Conservation (phyloP, 2,329 filamentous ascomycete species). For the Teratosphaeria destructans region DNA sequence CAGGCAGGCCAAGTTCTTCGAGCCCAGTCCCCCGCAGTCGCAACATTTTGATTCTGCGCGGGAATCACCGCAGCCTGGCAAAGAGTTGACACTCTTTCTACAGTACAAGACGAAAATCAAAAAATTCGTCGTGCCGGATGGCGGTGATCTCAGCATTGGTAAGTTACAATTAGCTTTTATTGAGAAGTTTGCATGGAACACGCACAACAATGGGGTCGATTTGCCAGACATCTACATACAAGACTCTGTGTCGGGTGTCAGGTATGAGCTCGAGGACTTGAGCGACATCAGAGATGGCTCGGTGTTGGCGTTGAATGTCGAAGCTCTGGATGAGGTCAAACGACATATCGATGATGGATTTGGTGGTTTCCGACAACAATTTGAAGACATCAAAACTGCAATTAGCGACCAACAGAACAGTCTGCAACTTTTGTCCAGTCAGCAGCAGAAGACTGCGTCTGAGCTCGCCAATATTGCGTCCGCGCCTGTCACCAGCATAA, state of each 20-base stretch:
- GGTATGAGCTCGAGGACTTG: conserved; percentile 90
- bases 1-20: conserved; percentile 5
- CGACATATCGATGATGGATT: conserved; percentile 90
- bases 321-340: conserved; percentile 91
- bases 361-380: conserved; percentile 63
- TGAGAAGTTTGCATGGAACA: conserved; percentile 98
- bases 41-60: conserved; percentile 34
- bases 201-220: conserved; percentile 83
- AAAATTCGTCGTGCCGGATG: conserved; percentile 82
- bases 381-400: conserved; percentile 77
- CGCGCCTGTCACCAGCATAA: conserved; percentile 29
- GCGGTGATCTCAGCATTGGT: conserved; percentile 75
- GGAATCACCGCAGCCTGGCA: conserved; percentile 60
- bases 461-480: conserved; percentile 60
- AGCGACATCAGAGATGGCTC: conserved; percentile 88
- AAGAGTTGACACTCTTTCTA: conserved; percentile 85
- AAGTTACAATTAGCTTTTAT: conserved; percentile 92
- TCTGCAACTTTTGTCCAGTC: conserved; percentile 77
- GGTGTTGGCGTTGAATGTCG: conserved; percentile 88
- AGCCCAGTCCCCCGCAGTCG: conserved; percentile 28
- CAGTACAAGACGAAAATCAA: conserved; percentile 97
- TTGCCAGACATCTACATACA: conserved; percentile 97
- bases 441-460: conserved; percentile 79
- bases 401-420: conserved; percentile 74
- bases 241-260: conserved; percentile 88